A percentile compares a stretch with the other conserved stretches of the same genome.
phyloP scores from a whole-genome alignment of 2,329 filamentous ascomycete genomes.

The Cryphonectria naterciae region DNA sequence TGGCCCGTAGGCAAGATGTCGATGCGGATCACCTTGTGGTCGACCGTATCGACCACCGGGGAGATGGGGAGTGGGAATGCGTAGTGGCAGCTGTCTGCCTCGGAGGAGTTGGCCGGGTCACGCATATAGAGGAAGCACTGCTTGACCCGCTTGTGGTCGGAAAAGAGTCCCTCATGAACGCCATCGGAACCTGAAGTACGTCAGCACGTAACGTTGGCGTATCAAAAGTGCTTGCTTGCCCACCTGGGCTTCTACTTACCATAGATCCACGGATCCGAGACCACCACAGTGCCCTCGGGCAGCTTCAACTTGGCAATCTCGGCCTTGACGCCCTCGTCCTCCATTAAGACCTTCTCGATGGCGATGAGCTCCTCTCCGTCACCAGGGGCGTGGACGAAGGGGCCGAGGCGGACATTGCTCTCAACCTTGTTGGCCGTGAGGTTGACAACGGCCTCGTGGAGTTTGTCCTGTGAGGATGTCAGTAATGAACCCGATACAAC shows the following conservation, averaged over 20 bases:
- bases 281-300: constrained; percentile 61
- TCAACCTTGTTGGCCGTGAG: constrained; percentile 55
- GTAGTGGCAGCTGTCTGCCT: constrained; percentile 71
- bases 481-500: constrained; percentile 15
- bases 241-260: constrained; percentile 41
- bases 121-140: constrained; percentile 71
- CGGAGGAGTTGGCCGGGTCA: constrained; percentile 61
- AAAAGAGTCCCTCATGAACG: constrained; percentile 50
- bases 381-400: constrained; percentile 61
- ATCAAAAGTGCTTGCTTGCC: not conserved
- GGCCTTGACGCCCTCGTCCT: constrained; percentile 60
- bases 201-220: not conserved
- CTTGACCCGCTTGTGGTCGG: constrained; percentile 52
- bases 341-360: constrained; percentile 59
- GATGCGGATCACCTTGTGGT: constrained; percentile 68
- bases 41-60: constrained; percentile 66
- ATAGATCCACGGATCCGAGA: constrained; percentile 69
- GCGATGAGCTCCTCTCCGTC: constrained; percentile 64
- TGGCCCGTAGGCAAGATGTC: constrained; percentile 70
- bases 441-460: constrained; percentile 63
- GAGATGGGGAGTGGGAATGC: constrained; percentile 69
- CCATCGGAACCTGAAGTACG: constrained; percentile 51
- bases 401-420: constrained; percentile 61
- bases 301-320: constrained; percentile 66
- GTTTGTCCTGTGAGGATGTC: constrained; percentile 53